These are phyloP conservation scores for Starmerella potacharoeniae DNA, from an alignment of 805 yeast species.

Conservation along the genomic window DNA sequence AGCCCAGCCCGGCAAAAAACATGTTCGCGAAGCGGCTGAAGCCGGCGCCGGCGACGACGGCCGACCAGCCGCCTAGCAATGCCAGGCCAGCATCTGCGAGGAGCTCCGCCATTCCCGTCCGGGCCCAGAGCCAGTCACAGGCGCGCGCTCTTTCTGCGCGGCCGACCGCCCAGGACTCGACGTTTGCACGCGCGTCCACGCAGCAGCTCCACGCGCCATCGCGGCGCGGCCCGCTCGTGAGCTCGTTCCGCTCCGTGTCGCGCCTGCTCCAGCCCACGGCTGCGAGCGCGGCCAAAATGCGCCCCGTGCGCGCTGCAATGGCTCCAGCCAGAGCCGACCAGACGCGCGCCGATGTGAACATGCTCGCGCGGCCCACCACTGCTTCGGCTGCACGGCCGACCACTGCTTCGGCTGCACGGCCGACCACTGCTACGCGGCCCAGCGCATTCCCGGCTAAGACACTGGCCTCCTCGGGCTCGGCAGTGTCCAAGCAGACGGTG, in stretches of 20 bases:
- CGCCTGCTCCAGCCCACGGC: constrained; percentile 14
- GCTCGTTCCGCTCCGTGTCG: constrained; percentile 1
- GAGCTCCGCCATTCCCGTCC: background rate
- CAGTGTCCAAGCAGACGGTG: background rate
- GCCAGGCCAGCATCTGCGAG: background rate
- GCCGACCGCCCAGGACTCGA: background rate
- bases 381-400: too few species aligned
- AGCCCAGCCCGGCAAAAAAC: background rate
- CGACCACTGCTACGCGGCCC: background rate
- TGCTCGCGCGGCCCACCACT: background rate
- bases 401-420: too few species aligned
- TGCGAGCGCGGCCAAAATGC: constrained; percentile 9
- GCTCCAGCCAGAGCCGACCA: background rate
- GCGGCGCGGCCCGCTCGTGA: background rate
- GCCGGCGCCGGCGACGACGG: background rate
- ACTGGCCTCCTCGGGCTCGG: background rate
- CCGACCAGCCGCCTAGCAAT: background rate
- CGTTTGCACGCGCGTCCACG: background rate
- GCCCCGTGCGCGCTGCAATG: background rate
- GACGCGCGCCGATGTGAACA: background rate
- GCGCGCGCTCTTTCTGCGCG: background rate
- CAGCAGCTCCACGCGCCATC: background rate
- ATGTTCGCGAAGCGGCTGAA: background rate
- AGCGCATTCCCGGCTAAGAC: background rate
- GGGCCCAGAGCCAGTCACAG: background rate